phyloP scores from a whole-genome alignment of 495 filamentous ascomycete species.

The Penicillium pulvis region DNA sequence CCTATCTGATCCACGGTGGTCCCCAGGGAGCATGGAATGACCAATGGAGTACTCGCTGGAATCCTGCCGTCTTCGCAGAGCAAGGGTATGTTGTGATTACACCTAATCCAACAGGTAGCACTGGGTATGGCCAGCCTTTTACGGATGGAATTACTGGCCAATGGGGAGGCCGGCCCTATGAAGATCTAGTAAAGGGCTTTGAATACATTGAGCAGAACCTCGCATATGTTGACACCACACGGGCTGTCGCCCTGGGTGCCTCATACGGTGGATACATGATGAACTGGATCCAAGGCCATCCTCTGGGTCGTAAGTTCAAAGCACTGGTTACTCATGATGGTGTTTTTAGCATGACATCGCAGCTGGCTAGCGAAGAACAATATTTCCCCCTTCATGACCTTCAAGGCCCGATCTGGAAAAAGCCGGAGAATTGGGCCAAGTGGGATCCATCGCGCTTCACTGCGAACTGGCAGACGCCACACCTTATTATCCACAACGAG shows the following conservation, averaged over 20 bases:
- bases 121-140: slow-evolving; percentile 80
- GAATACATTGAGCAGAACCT: slow-evolving; percentile 74
- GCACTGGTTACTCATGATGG: slow-evolving; percentile 92
- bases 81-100: slow-evolving; percentile 86
- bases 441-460: slow-evolving; percentile 79
- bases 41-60: slow-evolving; percentile 87
- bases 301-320: slow-evolving; percentile 72
- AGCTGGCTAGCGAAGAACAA: slow-evolving; percentile 80
- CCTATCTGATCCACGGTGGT: slow-evolving; percentile 85
- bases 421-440: slow-evolving; percentile 71
- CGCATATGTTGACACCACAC: slow-evolving; percentile 70
- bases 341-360: slow-evolving; percentile 75
- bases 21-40: slow-evolving; percentile 86
- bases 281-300: slow-evolving; percentile 60
- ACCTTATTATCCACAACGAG: slow-evolving; percentile 88
- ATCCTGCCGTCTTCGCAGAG: slow-evolving; percentile 87
- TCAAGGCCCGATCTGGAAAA: slow-evolving; percentile 71
- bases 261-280: slow-evolving; percentile 90
- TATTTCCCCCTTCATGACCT: slow-evolving; percentile 90
- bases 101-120: slow-evolving; percentile 89
- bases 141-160: slow-evolving; percentile 72
- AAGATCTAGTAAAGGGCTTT: slow-evolving; percentile 78
- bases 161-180: slow-evolving; percentile 82
- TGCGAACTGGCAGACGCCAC: slow-evolving; percentile 80
- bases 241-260: slow-evolving; percentile 81